Conservation (phyloP, 441 rosid species). For the Syzygium malaccense region DNA sequence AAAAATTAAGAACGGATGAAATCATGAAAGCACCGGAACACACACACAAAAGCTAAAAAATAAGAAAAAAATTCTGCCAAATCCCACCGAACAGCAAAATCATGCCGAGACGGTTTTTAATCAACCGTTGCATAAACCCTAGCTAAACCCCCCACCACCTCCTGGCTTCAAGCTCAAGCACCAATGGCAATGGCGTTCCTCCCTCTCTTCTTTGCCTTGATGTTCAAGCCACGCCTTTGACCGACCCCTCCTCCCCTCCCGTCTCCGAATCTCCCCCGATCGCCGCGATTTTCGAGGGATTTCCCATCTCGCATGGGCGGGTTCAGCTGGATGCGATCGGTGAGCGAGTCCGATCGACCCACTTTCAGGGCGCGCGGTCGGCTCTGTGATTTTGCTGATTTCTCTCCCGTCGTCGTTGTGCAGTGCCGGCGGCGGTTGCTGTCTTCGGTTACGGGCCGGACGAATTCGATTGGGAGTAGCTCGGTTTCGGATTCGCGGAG, state of each 20-base stretch:
- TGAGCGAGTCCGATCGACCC: slow-evolving; percentile 7
- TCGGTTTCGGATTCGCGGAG: slow-evolving; percentile 5
- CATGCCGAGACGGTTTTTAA: neutral
- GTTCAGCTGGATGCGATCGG: slow-evolving; percentile 40
- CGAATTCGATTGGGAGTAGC: neutral
- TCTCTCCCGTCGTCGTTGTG: neutral
- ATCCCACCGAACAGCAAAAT: neutral
- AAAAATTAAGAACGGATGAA: neutral
- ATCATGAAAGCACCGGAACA: neutral
- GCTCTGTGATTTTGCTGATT: neutral
- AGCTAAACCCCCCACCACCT: neutral
- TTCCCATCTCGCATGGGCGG: slow-evolving; percentile 31
- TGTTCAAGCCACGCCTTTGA: neutral
- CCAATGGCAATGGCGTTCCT: neutral
- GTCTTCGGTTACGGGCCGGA: neutral
- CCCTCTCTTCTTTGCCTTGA: neutral
- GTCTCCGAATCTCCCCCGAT: neutral
- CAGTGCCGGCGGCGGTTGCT: slow-evolving; percentile 49
- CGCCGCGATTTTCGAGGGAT: neutral
- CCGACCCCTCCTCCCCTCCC: neutral
- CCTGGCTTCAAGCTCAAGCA: neutral
- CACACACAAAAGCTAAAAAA: neutral
- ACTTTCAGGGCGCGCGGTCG: neutral
- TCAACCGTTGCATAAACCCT: neutral
- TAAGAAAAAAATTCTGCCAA: neutral